Evolutionary conservation across 352 stramenopile species (phyloP), one percentile per base, ranked within the genome.

Genomic region (Pythium dissotocum): DNA sequence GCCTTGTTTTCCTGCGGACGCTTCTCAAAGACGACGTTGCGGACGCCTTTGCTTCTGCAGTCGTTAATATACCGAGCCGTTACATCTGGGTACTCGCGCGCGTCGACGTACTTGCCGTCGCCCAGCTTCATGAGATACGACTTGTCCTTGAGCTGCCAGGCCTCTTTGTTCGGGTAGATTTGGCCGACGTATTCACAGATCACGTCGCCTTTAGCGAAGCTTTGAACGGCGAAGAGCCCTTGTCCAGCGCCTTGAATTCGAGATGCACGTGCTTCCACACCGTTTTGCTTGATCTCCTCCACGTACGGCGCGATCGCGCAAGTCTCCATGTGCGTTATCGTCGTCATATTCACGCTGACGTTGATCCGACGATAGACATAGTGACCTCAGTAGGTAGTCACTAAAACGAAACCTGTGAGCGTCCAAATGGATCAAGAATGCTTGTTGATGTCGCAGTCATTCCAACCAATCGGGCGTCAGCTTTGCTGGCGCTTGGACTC

Each of bases 21-120:
- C 62, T 94, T 94, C 10, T 88, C 75, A 60, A 95, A 95, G 38
- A 63, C 33, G n/a, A 95, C 84, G 30, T 95, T 95, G 67, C 88
- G 84, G 24, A 75, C 72, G n/a, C 75, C 75, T 6, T 65, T 46
- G 33, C 73, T 77, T 16, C 83, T 63, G 69, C 84, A 91, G 75
- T 94, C 87, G 68, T 95, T 95, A 54, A 95, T 94, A 71, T 88
- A 95, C 13, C 87, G 67, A 2, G 87, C 85, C 28, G 86, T 58
- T 18, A 91, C 78, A 16, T 88, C 13, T 0, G 64, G 63, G 5
- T 61, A 76, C 24, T 85, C n/a, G 30, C 75, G 70, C 21, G 87
- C 83, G 67, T 95, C 87, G 33, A 95, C 77, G 75, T 91, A 95
- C 51, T 83, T 82, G 55, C 77, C 77, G n/a, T 85, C 69, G 57